These are phyloP conservation scores for Coprinopsis cinerea DNA, from an alignment of 768 basidiomycete species.

Conservation along the genomic window DNA sequence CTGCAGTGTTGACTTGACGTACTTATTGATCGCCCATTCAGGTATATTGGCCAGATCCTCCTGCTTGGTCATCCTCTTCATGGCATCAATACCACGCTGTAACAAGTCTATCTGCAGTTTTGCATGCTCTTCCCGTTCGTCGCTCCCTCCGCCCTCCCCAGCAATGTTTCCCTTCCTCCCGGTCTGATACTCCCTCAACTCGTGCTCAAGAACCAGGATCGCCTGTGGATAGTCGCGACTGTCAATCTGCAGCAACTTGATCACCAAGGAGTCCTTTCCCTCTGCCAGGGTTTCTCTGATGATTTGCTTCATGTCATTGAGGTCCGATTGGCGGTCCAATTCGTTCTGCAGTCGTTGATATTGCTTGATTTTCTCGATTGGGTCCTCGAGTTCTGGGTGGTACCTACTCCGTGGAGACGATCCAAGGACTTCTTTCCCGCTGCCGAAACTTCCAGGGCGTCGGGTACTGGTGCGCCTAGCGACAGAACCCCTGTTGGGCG, in stretches of 20 bases:
- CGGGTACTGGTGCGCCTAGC: background rate
- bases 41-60: slow-evolving; percentile 3
- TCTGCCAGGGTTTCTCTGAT: slow-evolving; percentile 8
- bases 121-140: background rate
- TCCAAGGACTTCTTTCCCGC: background rate
- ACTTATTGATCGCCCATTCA: slow-evolving; percentile 11
- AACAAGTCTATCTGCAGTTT: background rate
- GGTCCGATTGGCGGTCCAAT: slow-evolving; percentile 4
- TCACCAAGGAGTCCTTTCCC: slow-evolving; percentile 9
- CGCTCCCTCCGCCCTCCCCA: background rate
- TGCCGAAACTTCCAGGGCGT: background rate
- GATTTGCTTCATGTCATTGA: slow-evolving; percentile 4
- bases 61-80: slow-evolving; percentile 10
- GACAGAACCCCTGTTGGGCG: too few species aligned
- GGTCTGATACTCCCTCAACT: slow-evolving; percentile 1
- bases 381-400: background rate
- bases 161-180: background rate
- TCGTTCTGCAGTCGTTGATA: slow-evolving; percentile 9
- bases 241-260: slow-evolving; percentile 8
- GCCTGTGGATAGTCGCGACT: slow-evolving; percentile 8
- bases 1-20: background rate
- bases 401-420: too few species aligned
- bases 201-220: slow-evolving; percentile 4
- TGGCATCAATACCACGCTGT: slow-evolving; percentile 4
- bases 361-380: slow-evolving; percentile 2